phyloP scores from a whole-genome alignment of 78 protist genomes.

The Bodo saltans region DNA sequence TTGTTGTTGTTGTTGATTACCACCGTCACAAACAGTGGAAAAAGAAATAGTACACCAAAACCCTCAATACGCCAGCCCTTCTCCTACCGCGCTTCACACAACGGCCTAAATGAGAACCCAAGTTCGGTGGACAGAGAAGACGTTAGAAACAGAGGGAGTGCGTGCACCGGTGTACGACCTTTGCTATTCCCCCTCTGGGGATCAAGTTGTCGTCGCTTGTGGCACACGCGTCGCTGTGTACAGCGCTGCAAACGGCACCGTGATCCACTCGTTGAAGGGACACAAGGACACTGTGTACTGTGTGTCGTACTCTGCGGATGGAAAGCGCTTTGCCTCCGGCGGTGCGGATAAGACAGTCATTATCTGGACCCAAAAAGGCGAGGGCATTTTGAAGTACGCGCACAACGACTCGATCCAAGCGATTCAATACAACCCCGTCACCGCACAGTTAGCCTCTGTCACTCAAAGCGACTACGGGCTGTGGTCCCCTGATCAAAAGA shows the following conservation, averaged over 20 bases:
- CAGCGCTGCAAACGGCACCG: conserved; percentile 27
- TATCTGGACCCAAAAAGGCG: conserved; percentile 60
- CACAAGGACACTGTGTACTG: conserved; percentile 63
- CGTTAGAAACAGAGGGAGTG: too few relatives aligned
- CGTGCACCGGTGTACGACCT: too few relatives aligned
- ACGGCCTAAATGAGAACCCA: too few relatives aligned
- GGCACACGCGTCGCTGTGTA: conserved; percentile 46
- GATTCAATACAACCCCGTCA: conserved; percentile 64
- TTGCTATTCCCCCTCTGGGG: conserved; percentile 45
- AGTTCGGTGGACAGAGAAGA: too few relatives aligned
- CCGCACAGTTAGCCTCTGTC: conserved; percentile 50
- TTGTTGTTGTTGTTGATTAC: too few relatives aligned
- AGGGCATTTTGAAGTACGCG: conserved; percentile 52
- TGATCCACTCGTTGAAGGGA: conserved; percentile 38
- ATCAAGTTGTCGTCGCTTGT: conserved; percentile 43
- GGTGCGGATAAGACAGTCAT: conserved; percentile 61
- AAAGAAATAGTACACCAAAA: too few relatives aligned
- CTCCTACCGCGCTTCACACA: too few relatives aligned
- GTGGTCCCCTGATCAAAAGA: conserved; percentile 64
- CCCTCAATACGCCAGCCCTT: too few relatives aligned
- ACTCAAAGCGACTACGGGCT: conserved; percentile 68
- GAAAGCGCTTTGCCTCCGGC: conserved; percentile 70
- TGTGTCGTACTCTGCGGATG: conserved; percentile 58
- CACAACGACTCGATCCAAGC: conserved; percentile 53
- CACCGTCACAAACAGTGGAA: too few relatives aligned